Percentiles rank a stretch among this genome's conserved stretches.
Conservation (phyloP, 257 asterid genomes). For the Nyctanthes arbortristis region DNA sequence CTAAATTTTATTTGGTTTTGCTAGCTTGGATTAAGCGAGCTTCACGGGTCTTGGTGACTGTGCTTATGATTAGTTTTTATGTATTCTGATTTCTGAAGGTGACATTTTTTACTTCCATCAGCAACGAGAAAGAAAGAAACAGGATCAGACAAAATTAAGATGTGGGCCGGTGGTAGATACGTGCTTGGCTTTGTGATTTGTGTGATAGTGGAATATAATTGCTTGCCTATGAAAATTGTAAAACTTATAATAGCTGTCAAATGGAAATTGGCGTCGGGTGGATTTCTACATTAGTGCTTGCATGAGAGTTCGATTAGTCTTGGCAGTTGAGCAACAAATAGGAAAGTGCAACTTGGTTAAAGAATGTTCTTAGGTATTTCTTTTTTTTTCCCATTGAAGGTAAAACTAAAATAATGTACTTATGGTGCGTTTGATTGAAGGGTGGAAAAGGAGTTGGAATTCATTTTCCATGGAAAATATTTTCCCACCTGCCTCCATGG, state of each 20-base stretch:
- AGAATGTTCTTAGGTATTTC: no score
- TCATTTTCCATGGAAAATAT: no score
- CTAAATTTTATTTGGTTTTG: not conserved
- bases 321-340: not conserved
- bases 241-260: not conserved
- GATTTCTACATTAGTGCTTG: not conserved
- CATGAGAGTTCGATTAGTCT: no score
- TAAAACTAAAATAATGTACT: no score
- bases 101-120: not conserved
- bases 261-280: not conserved
- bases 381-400: no score
- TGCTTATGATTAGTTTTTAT: not conserved
- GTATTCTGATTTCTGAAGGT: slow-evolving; percentile 8
- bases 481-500: no score
- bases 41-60: not conserved
- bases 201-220: not conserved
- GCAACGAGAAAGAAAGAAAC: not conserved
- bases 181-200: not conserved
- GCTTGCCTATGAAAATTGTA: not conserved
- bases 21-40: no score
- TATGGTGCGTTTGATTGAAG: no score
- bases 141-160: not conserved
- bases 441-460: no score
- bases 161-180: not conserved
- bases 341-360: not conserved